Base-by-base conservation (phyloP, 2,329 filamentous ascomycete genomes). In the Dothistroma septosporum region DNA sequence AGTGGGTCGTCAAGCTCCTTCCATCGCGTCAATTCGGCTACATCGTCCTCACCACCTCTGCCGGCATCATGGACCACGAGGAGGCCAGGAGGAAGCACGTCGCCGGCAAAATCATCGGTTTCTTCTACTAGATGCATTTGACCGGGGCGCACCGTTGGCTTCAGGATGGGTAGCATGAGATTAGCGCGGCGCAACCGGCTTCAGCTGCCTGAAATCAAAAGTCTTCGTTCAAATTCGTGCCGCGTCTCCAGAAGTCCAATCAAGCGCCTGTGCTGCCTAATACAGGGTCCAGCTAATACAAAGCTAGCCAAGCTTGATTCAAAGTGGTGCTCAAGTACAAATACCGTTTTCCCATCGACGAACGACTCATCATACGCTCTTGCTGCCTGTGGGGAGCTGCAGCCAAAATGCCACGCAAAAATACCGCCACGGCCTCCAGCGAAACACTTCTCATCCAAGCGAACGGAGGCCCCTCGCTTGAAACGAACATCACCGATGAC, bases 61-160 rank as follows among this genome's bases (percentile, higher is more conserved):
- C 94, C 69, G 94, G 94, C 80, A 99, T 99, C 82, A 97, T 99
- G 93, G 94, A 99, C 85, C 94, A 99, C 85, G 94, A 99, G 86
- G 94, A 99, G 88, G 94, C 94, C 73, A 86, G 94, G 78, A 87
- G 94, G 81, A 97, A 97, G 88, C 94, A 99, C 85, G 94, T 97
- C 77, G 88, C 93, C 73, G 94, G 94, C 83, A 99, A 99, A 88
- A 91, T 99, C 82, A 91, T 97, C 74, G 94, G 94, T 75, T 99
- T 97, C 89, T 97, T 97, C 87, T 97, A 97, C 87, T 97, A 74
- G 69, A 68, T 55, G 55, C 19, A 31, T 59, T 54, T 57, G 46
- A 53, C 55, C 44, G 35, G 59, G 55, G 59, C 28, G 54, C 35
- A 53, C n/a, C 32, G 53, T 56, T 21, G 54, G 44, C 53, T 35